Percentiles rank a stretch among this genome's conserved stretches.
These are phyloP conservation scores for Penicillium verhagenii DNA, from an alignment of 495 filamentous ascomycete genomes.

Conservation along the genomic window DNA sequence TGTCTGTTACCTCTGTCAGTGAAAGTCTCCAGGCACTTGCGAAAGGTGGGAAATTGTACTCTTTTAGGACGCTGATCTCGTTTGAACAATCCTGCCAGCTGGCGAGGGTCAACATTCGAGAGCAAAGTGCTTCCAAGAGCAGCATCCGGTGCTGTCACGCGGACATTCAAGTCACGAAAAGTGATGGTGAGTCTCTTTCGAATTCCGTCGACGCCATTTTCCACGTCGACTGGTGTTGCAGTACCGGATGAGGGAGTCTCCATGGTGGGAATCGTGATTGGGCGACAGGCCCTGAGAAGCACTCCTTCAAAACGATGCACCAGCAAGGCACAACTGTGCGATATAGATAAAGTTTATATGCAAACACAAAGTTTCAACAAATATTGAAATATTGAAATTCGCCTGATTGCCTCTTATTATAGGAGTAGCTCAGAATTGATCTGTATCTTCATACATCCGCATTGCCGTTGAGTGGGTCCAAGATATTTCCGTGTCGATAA, in stretches of 20 bases:
- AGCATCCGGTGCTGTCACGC: conserved; percentile 40
- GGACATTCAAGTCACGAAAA: conserved; percentile 36
- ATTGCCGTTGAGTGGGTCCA: conserved; percentile 16
- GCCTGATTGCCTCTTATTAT: background rate
- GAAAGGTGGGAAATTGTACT: conserved; percentile 14
- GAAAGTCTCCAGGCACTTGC: background rate
- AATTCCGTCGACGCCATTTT: conserved; percentile 19
- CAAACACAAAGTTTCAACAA: background rate
- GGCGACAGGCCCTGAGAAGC: background rate
- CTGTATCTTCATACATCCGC: conserved; percentile 14
- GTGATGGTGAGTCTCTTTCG: conserved; percentile 39
- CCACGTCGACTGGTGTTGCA: conserved; percentile 30
- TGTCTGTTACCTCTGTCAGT: conserved; percentile 14
- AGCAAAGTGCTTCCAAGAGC: conserved; percentile 38
- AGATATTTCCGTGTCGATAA: background rate
- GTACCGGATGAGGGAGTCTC: conserved; percentile 38
- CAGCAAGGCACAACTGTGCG: background rate
- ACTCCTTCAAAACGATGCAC: background rate
- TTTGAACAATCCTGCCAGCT: conserved; percentile 20
- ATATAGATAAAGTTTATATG: background rate
- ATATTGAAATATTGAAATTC: background rate
- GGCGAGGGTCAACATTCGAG: conserved; percentile 37
- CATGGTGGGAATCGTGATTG: conserved; percentile 15
- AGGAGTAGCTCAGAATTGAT: background rate
- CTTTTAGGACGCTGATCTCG: conserved; percentile 25